Base-by-base conservation (phyloP, 805 yeast species). In the Cyberlindnera lachancei region DNA sequence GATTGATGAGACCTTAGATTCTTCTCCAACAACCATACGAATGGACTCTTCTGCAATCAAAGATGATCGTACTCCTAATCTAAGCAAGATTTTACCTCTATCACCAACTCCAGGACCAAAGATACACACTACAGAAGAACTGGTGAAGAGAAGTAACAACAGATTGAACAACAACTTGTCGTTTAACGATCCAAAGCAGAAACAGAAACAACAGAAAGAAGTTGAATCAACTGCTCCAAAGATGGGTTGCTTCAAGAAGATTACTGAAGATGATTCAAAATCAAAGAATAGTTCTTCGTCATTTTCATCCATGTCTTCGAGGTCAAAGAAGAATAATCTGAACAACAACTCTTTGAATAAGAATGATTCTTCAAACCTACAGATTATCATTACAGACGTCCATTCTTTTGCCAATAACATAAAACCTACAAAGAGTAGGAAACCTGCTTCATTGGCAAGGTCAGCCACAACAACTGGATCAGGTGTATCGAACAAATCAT, bases 331-430 rank as follows among this genome's bases (percentile, higher is more conserved):
- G 13, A 29, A 36, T 7, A n/a, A n/a, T n/a, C n/a, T n/a, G n/a
- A n/a, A n/a, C n/a, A n/a, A n/a, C n/a, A n/a, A n/a, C n/a, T n/a
- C n/a, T n/a, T n/a, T n/a, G n/a, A n/a, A n/a, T n/a, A n/a, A n/a
- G n/a, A n/a, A n/a, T n/a, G n/a, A n/a, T n/a, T n/a, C n/a, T n/a
- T 32, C 46, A 2, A 50, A 44, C 25, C 43, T 59, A 31, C 63
- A 64, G 21, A 56, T 61, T 27, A 56, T 59, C 16, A 51, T 56
- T 34, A 55, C 58, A 6, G 65, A 59, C 31, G 61, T 51, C 14
- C 50, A 53, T 22, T 31, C 48, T 3, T 47, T 46, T 26, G 49
- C 51, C 15, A 37, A 35, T 18, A 37, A 35, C 27, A 33, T 23
- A 20, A 37, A 33, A 22, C 37, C 41, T 6, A 17, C 29, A 4